Percentiles rank a stretch among this genome's conserved stretches.
Conservation (phyloP, 495 filamentous ascomycete species). For the Glonium stellatum region DNA sequence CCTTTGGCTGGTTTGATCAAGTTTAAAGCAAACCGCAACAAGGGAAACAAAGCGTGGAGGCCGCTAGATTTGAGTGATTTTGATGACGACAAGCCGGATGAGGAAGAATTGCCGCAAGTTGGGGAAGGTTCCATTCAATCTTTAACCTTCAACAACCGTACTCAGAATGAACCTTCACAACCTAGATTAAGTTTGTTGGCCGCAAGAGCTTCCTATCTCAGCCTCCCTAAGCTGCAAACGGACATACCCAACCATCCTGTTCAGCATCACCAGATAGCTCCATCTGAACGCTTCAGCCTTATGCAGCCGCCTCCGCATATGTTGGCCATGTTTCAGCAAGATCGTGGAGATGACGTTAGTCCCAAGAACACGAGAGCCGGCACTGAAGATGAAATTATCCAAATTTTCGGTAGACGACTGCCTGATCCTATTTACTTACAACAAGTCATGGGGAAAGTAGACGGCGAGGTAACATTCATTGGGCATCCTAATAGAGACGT, state of each 20-base stretch:
- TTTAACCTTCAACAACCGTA: neutral
- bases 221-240: slow-evolving; percentile 8
- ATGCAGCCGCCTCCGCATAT: neutral
- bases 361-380: slow-evolving; percentile 13
- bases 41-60: slow-evolving; percentile 20
- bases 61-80: slow-evolving; percentile 22
- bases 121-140: neutral
- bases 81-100: slow-evolving; percentile 5
- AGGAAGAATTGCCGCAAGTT: neutral
- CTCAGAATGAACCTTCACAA: neutral
- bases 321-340: slow-evolving; percentile 4
- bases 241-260: neutral
- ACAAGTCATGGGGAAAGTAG: slow-evolving; percentile 22
- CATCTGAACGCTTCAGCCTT: neutral
- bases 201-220: neutral
- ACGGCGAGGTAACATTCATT: slow-evolving; percentile 35
- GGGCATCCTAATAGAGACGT: slow-evolving; percentile 37
- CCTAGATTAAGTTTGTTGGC: neutral
- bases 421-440: slow-evolving; percentile 32
- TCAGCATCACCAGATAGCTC: neutral
- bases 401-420: slow-evolving; percentile 31
- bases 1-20: slow-evolving; percentile 16
- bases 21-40: slow-evolving; percentile 12
- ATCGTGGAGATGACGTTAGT: slow-evolving; percentile 21
- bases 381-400: slow-evolving; percentile 22